These are phyloP conservation scores for Metschnikowia matae DNA, from an alignment of 805 yeast species.

Conservation along the genomic window DNA sequence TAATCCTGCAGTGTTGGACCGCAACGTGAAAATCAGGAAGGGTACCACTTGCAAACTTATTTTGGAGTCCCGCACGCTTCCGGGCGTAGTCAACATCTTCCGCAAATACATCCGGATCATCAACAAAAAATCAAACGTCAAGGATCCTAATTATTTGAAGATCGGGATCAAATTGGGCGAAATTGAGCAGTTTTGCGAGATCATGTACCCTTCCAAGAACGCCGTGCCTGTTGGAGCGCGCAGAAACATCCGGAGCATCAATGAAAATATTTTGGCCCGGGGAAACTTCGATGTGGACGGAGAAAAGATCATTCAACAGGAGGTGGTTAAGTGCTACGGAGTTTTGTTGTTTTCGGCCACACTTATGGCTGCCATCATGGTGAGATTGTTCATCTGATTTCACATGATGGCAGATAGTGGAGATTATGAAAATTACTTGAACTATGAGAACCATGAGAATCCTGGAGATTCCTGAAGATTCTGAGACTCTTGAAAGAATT, in stretches of 20 bases:
- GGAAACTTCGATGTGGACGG: slow-evolving; percentile 37
- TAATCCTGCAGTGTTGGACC: slow-evolving; percentile 66
- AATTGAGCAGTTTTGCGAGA: slow-evolving; percentile 83
- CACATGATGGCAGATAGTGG: too few species aligned
- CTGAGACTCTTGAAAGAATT: too few species aligned
- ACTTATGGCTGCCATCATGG: slow-evolving; percentile 7
- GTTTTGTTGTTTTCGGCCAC: slow-evolving; percentile 7
- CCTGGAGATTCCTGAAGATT: too few species aligned
- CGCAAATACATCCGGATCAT: slow-evolving; percentile 67
- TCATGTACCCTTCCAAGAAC: slow-evolving; percentile 55
- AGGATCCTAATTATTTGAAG: slow-evolving; percentile 81
- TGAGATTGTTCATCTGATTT: not conserved
- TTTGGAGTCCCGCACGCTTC: slow-evolving; percentile 65
- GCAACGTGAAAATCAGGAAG: slow-evolving; percentile 82
- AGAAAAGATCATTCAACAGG: slow-evolving; percentile 17
- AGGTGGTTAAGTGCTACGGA: slow-evolving; percentile 15
- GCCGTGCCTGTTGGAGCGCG: slow-evolving; percentile 50
- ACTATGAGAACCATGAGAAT: not conserved
- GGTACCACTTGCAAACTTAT: slow-evolving; percentile 81
- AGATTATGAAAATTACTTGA: too few species aligned
- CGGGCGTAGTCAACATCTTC: slow-evolving; percentile 74
- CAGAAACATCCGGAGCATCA: slow-evolving; percentile 34
- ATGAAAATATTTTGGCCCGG: slow-evolving; percentile 34
- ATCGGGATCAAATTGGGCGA: slow-evolving; percentile 84
- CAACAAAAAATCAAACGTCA: slow-evolving; percentile 72